Conservation (phyloP, 2,329 filamentous ascomycete genomes). For the Leptographium lundbergii region DNA sequence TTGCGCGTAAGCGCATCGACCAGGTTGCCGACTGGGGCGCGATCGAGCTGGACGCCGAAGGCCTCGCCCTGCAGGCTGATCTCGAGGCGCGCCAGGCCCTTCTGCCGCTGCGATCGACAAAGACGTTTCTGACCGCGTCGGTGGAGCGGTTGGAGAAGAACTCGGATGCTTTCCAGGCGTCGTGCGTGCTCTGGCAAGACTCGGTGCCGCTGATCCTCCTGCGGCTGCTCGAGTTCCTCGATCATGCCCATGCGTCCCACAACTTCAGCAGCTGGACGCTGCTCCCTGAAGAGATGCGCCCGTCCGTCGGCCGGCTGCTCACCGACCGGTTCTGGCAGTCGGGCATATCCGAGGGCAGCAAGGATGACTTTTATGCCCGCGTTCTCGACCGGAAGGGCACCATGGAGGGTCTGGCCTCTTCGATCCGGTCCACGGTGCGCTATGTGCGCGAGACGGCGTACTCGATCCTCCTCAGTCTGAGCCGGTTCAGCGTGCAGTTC, state of each 20-base stretch:
- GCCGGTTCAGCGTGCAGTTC: slow-evolving; percentile 72
- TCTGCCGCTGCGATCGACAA: slow-evolving; percentile 74
- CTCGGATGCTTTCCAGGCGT: slow-evolving; percentile 60
- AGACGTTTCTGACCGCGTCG: slow-evolving; percentile 82
- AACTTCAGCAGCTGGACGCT: slow-evolving; percentile 74
- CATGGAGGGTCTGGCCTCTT: slow-evolving; percentile 86
- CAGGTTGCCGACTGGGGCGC: slow-evolving; percentile 73
- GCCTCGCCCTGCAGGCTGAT: slow-evolving; percentile 63
- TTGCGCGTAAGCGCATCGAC: slow-evolving; percentile 55
- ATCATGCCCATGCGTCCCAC: slow-evolving; percentile 83
- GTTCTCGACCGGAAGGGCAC: slow-evolving; percentile 82
- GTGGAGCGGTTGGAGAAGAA: slow-evolving; percentile 76
- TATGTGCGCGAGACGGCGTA: slow-evolving; percentile 90
- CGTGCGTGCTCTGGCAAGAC: slow-evolving; percentile 73
- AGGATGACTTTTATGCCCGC: slow-evolving; percentile 90
- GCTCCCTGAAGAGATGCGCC: slow-evolving; percentile 61
- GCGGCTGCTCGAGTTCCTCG: slow-evolving; percentile 71
- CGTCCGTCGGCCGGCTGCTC: slow-evolving; percentile 68
- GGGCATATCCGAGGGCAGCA: slow-evolving; percentile 88
- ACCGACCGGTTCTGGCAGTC: slow-evolving; percentile 98
- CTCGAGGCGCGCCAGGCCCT: slow-evolving; percentile 65
- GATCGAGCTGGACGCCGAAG: slow-evolving; percentile 64
- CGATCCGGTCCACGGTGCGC: slow-evolving; percentile 76
- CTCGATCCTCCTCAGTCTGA: slow-evolving; percentile 89
- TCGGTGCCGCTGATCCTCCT: slow-evolving; percentile 74